phyloP scores from a whole-genome alignment of 345 rosid species.

The Erysimum cheiranthoides region DNA sequence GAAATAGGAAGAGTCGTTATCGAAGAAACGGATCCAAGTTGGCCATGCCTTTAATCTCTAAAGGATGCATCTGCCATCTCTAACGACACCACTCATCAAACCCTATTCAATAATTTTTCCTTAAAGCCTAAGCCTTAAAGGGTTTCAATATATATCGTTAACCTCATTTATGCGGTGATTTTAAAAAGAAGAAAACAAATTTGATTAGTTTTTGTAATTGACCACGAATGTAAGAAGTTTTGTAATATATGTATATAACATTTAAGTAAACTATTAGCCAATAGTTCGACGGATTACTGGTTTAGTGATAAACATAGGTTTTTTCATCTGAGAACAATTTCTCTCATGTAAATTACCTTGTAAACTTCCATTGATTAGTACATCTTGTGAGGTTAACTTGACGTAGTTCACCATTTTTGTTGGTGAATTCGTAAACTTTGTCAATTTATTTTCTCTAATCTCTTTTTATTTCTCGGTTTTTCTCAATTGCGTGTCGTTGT shows the following conservation, averaged over 20 bases:
- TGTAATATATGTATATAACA: not conserved
- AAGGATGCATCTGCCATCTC: constrained; percentile 32
- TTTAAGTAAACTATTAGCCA: not conserved
- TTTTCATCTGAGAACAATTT: not conserved
- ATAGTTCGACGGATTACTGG: not conserved
- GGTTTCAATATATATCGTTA: not conserved
- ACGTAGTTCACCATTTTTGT: not conserved
- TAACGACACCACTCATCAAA: constrained; percentile 24
- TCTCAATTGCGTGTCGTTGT: not conserved
- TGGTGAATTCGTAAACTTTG: not conserved
- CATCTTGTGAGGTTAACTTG: not conserved
- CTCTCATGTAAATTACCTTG: too few relatives aligned
- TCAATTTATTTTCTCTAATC: not conserved
- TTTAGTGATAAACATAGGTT: not conserved
- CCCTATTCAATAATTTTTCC: not conserved
- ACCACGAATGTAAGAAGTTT: not conserved
- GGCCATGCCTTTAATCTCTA: constrained; percentile 25
- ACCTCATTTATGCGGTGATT: not conserved
- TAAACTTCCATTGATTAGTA: not conserved
- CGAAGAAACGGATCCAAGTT: constrained; percentile 37
- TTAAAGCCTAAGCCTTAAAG: too few relatives aligned
- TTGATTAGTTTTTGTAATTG: not conserved
- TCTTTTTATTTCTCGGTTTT: not conserved
- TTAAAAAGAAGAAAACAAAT: too few relatives aligned
- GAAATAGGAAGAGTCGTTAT: constrained; percentile 36